Evolutionary conservation across 176 grass and related monocot species (phyloP).

Genomic region (Pontederia crassipes): DNA sequence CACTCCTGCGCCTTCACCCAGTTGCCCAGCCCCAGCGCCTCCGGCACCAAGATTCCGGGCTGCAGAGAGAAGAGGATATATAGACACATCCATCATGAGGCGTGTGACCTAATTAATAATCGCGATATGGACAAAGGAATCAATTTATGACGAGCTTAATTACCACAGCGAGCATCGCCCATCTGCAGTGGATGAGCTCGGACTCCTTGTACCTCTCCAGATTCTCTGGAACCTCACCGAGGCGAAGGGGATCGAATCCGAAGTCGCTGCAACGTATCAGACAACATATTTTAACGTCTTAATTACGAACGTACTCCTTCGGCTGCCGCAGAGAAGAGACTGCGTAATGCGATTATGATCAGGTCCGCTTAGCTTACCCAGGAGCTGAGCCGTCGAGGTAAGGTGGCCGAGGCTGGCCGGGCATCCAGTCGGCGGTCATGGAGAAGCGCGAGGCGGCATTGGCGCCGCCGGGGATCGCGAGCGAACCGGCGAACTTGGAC

Average conservation of each 20-base stretch:
- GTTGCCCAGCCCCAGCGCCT: conserved; percentile 90
- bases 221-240: conserved; percentile 76
- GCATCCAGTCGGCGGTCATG: conserved; percentile 99
- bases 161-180: conserved; percentile 97
- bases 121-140: neutral
- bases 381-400: conserved; percentile 91
- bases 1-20: conserved; percentile 99
- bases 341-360: no score
- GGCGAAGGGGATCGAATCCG: conserved; percentile 79
- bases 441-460: conserved; percentile 57
- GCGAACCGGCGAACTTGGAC: conserved; percentile 30
- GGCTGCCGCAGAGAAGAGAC: no score
- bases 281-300: no score
- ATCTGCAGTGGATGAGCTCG: conserved; percentile 96
- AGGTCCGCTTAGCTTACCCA: conserved; percentile 27
- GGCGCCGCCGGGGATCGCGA: conserved; percentile 31
- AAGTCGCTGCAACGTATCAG: conserved; percentile 44
- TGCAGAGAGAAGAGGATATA: conserved; percentile 6
- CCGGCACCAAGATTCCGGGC: conserved; percentile 81
- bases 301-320: no score
- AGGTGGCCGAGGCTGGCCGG: conserved; percentile 85
- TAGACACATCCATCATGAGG: no score
- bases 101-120: no score
- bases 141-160: neutral
- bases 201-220: conserved; percentile 99